These are phyloP conservation scores for Corymbia citriodora DNA, from an alignment of 441 rosid species.

Conservation along the genomic window DNA sequence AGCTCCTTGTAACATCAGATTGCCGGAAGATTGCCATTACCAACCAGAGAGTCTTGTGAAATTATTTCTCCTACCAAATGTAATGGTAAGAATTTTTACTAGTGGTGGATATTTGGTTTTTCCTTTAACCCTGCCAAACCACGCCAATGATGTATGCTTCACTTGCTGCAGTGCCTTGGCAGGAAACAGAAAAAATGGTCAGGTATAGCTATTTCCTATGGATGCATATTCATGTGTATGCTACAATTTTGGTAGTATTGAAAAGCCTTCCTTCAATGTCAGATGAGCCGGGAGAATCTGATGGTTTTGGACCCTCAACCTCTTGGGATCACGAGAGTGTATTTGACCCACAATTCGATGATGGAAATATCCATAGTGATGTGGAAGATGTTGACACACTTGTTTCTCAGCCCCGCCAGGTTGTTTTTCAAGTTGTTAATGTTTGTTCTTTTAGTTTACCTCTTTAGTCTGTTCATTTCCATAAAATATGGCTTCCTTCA, in stretches of 20 bases:
- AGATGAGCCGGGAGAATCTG: constrained; percentile 49
- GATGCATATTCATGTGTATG: background rate
- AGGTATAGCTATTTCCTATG: constrained; percentile 34
- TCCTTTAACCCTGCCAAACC: constrained; percentile 7
- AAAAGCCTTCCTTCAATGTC: constrained; percentile 9
- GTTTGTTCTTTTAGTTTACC: background rate
- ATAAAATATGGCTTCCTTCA: background rate
- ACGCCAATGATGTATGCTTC: constrained; percentile 8
- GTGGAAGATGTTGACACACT: constrained; percentile 49
- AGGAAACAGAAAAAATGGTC: constrained; percentile 51
- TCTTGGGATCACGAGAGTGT: constrained; percentile 59
- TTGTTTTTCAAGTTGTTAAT: constrained; percentile 6
- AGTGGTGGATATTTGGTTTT: background rate
- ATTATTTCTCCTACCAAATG: constrained; percentile 76
- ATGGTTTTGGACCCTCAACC: constrained; percentile 40
- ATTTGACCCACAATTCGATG: constrained; percentile 38
- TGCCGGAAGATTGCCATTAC: constrained; percentile 97
- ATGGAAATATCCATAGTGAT: constrained; percentile 53
- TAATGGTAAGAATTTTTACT: constrained; percentile 47
- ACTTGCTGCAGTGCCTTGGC: constrained; percentile 64
- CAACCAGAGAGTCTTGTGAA: constrained; percentile 90
- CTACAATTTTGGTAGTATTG: background rate
- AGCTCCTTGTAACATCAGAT: constrained; percentile 50
- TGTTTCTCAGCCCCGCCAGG: constrained; percentile 95
- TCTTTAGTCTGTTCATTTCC: background rate